Evolutionary conservation across 78 protist species (phyloP).

Genomic region (Isochrysis galbana): DNA sequence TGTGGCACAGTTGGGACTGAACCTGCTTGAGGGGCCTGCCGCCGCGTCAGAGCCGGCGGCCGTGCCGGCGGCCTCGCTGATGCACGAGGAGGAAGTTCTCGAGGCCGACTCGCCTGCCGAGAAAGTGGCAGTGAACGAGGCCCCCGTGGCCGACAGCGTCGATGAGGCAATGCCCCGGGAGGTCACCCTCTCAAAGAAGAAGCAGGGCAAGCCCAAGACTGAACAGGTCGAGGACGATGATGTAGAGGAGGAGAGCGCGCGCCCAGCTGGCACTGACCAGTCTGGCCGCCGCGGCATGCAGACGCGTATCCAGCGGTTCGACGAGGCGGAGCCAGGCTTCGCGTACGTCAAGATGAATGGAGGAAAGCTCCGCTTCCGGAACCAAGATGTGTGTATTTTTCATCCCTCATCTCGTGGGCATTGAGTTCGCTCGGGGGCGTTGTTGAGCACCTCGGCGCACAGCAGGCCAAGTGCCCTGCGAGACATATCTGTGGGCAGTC

Average conservation of each 20-base stretch:
- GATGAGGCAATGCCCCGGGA: neutral
- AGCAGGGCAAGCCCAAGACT: neutral
- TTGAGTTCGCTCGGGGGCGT: too few species aligned
- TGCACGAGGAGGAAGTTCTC: neutral
- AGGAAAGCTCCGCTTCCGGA: constrained; percentile 4
- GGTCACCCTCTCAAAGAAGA: neutral
- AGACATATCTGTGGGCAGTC: too few species aligned
- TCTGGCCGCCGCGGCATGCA: neutral
- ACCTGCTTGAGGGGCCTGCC: neutral
- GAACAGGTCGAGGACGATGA: neutral
- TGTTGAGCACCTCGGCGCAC: too few species aligned
- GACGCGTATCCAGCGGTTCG: neutral
- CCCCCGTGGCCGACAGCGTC: neutral
- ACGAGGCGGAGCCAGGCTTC: neutral
- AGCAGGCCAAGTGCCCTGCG: too few species aligned
- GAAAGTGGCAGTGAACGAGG: neutral
- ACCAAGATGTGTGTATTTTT: constrained; percentile 27
- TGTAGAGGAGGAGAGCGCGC: neutral
- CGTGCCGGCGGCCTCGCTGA: neutral
- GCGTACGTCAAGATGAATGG: neutral
- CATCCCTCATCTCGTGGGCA: neutral
- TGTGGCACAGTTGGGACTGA: neutral
- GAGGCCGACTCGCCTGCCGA: neutral
- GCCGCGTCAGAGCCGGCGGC: neutral
- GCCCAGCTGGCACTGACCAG: neutral